Percentiles rank a stretch among this genome's conserved stretches.
Evolutionary conservation across 192 early-diverging fungal species (phyloP).

Genomic region (Rhizoclosmatium sp.): DNA sequence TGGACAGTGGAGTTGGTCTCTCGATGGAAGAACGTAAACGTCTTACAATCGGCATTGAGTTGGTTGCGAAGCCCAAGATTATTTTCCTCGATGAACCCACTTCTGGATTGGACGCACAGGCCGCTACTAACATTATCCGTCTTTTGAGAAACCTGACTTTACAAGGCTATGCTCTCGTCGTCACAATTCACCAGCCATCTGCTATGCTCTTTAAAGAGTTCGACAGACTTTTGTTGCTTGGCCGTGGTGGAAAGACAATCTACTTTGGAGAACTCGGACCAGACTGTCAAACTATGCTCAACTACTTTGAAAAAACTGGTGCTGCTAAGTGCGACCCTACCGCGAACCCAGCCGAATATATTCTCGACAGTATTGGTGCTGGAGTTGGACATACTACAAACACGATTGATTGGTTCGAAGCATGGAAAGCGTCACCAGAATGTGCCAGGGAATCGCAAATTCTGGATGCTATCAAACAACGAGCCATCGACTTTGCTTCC

Average conservation of each 20-base stretch:
- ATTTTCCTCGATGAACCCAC: constrained; percentile 93
- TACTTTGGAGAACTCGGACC: constrained; percentile 85
- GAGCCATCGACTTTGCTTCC: constrained; percentile 11
- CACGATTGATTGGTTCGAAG: constrained; percentile 72
- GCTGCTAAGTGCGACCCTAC: constrained; percentile 66
- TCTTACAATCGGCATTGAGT: constrained; percentile 85
- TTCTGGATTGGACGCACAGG: constrained; percentile 76
- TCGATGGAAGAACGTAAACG: constrained; percentile 89
- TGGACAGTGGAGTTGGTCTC: constrained; percentile 78
- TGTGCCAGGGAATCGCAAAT: constrained; percentile 49
- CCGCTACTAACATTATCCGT: constrained; percentile 76
- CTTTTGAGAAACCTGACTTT: constrained; percentile 67
- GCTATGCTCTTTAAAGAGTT: constrained; percentile 87
- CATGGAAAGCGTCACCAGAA: constrained; percentile 72
- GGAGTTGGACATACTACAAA: constrained; percentile 49
- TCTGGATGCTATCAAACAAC: constrained; percentile 47
- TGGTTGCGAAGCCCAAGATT: constrained; percentile 84
- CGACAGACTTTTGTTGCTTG: constrained; percentile 80
- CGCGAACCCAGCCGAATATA: constrained; percentile 88
- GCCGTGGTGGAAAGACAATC: constrained; percentile 80
- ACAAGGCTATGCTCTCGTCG: constrained; percentile 79
- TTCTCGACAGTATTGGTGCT: constrained; percentile 81
- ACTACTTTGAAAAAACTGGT: constrained; percentile 80
- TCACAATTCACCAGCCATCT: constrained; percentile 89
- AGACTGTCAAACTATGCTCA: constrained; percentile 68